Conservation (phyloP, 192 early-diverging fungal genomes). For the Diversispora epigaea region DNA sequence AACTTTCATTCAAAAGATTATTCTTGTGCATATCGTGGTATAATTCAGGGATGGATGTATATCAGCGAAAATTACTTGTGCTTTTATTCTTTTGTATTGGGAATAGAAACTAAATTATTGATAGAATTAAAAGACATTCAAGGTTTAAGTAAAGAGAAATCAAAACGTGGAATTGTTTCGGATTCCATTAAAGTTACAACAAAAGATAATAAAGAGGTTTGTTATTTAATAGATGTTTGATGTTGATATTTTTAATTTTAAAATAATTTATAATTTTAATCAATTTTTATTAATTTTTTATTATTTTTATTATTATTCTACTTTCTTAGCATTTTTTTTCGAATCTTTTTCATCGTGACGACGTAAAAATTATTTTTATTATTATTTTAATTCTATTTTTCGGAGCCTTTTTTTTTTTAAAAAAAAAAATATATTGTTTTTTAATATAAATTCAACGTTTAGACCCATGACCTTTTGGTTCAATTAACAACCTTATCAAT, state of each 20-base stretch:
- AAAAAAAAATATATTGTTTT: neutral
- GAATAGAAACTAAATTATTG: slow-evolving; percentile 87
- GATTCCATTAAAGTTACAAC: slow-evolving; percentile 86
- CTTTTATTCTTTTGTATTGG: slow-evolving; percentile 95
- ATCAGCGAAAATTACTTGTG: slow-evolving; percentile 89
- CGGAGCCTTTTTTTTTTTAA: neutral
- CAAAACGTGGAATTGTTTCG: slow-evolving; percentile 85
- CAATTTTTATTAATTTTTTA: too few species aligned
- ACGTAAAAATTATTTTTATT: slow-evolving; percentile 39
- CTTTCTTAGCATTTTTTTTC: slow-evolving; percentile 75
- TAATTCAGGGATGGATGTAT: slow-evolving; percentile 98
- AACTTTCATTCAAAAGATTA: slow-evolving; percentile 58
- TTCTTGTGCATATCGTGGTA: slow-evolving; percentile 82
- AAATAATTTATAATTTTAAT: neutral
- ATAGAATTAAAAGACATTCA: slow-evolving; percentile 92
- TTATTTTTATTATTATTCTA: neutral
- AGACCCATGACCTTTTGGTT: slow-evolving; percentile 89
- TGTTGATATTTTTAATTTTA: neutral
- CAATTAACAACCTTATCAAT: slow-evolving; percentile 86
- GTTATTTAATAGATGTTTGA: neutral
- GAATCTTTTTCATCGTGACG: slow-evolving; percentile 95
- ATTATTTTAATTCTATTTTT: neutral
- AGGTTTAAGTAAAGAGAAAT: slow-evolving; percentile 82
- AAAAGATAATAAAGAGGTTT: slow-evolving; percentile 75
- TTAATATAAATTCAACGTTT: neutral